Evolutionary conservation across 75 land plant species (phyloP).

Genomic region (Ceratopteris richardii): DNA sequence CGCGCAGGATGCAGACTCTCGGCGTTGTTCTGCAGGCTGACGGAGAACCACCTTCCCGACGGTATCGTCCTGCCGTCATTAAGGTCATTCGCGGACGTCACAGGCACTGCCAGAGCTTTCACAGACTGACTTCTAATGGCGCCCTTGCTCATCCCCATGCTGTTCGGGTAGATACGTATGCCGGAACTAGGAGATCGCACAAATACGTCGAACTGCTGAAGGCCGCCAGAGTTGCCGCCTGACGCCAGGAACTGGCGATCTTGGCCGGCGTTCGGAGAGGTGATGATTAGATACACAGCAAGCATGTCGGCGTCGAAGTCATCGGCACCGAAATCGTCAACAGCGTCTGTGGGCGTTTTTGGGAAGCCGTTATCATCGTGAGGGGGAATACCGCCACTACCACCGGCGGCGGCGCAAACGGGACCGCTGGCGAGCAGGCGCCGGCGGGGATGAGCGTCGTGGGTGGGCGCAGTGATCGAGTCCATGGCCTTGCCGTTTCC

Average conservation of each 20-base stretch:
- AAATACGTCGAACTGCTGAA: background rate
- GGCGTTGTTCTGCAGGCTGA: background rate
- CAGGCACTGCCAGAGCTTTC: conserved; percentile 1
- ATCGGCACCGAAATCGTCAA: conserved; percentile 2
- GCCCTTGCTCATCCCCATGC: background rate
- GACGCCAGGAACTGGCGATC: background rate
- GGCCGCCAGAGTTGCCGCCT: conserved; percentile 2
- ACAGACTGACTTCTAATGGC: background rate
- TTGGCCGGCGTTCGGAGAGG: background rate
- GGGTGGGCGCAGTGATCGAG: conserved; percentile 1
- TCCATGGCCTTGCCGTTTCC: conserved; percentile 1
- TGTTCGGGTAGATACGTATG: background rate
- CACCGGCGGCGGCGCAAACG: conserved; percentile 1
- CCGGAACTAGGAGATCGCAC: background rate
- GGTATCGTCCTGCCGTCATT: background rate
- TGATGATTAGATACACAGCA: background rate
- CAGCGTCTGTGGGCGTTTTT: background rate
- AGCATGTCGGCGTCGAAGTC: background rate
- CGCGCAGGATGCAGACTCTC: background rate
- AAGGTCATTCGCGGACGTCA: background rate
- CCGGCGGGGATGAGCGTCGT: conserved; percentile 1
- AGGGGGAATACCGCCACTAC: background rate
- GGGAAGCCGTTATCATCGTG: conserved; percentile 1
- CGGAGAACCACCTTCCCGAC: conserved; percentile 4
- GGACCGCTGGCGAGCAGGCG: conserved; percentile 1